phyloP scores from a whole-genome alignment of 371 early-diverging fungal species.

The Mortierella sp. region DNA sequence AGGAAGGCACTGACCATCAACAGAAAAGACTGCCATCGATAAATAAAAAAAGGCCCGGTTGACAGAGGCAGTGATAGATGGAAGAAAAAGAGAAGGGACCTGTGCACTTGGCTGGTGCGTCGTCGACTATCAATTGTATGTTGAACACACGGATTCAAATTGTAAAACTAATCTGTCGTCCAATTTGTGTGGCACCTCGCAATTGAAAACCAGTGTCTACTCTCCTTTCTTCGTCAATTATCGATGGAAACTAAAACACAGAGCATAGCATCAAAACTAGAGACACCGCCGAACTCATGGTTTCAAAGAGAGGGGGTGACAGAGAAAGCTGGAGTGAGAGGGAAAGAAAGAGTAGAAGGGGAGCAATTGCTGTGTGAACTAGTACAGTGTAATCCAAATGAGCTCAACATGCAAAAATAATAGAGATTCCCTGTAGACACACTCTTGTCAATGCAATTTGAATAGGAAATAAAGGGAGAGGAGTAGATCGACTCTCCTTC shows the following conservation, averaged over 20 bases:
- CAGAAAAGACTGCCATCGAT: not conserved
- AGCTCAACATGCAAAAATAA: too few relatives aligned
- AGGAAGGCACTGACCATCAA: not conserved
- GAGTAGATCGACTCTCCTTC: constrained; percentile 2
- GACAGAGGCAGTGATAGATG: not conserved
- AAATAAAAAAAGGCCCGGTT: not conserved
- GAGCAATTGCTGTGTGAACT: not conserved
- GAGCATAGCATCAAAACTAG: not conserved
- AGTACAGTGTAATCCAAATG: not conserved
- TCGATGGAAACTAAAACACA: not conserved
- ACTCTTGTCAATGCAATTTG: not conserved
- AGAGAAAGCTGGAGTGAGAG: not conserved
- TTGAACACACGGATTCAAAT: too few relatives aligned
- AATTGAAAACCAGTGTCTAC: not conserved
- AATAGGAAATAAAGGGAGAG: not conserved
- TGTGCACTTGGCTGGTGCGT: not conserved
- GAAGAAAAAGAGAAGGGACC: not conserved
- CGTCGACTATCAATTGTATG: not conserved
- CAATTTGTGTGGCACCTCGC: too few relatives aligned
- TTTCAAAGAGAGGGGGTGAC: not conserved
- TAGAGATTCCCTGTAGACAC: not conserved
- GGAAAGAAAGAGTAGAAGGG: not conserved
- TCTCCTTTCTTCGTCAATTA: not conserved
- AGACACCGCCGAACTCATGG: not conserved
- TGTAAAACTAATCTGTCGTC: too few relatives aligned